These are phyloP conservation scores for Suillus occidentalis DNA, from an alignment of 768 basidiomycete genomes.

Conservation along the genomic window DNA sequence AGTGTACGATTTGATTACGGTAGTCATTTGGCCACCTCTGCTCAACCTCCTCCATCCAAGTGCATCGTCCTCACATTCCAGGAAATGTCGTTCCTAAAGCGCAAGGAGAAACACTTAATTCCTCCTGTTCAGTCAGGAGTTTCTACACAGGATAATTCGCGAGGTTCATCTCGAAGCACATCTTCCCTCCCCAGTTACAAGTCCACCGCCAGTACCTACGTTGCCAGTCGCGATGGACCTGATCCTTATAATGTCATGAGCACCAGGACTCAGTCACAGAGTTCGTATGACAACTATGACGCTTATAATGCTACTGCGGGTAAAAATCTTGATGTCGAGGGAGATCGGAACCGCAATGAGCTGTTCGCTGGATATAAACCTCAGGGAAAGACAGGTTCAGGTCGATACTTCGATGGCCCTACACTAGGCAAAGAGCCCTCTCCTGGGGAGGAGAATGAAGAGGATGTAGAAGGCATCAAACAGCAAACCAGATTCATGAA, in stretches of 20 bases:
- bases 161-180: conserved; percentile 31
- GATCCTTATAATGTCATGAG: conserved; percentile 47
- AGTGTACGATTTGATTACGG: neutral
- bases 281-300: conserved; percentile 26
- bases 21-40: neutral
- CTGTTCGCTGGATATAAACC: conserved; percentile 77
- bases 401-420: conserved; percentile 71
- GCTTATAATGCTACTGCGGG: conserved; percentile 10
- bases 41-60: neutral
- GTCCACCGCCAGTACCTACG: conserved; percentile 61
- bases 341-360: conserved; percentile 68
- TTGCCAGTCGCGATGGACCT: conserved; percentile 63
- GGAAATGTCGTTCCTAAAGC: conserved; percentile 48
- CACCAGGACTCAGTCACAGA: conserved; percentile 26
- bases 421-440: conserved; percentile 42
- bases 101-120: conserved; percentile 63
- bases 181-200: conserved; percentile 45
- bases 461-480: conserved; percentile 94
- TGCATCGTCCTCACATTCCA: neutral
- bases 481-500: conserved; percentile 85
- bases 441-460: conserved; percentile 75
- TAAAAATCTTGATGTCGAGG: conserved; percentile 31
- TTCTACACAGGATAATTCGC: conserved; percentile 26
- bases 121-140: conserved; percentile 56
- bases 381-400: conserved; percentile 49